Base-by-base conservation (phyloP, 805 yeast species). In the Metschnikowia shivogae region DNA sequence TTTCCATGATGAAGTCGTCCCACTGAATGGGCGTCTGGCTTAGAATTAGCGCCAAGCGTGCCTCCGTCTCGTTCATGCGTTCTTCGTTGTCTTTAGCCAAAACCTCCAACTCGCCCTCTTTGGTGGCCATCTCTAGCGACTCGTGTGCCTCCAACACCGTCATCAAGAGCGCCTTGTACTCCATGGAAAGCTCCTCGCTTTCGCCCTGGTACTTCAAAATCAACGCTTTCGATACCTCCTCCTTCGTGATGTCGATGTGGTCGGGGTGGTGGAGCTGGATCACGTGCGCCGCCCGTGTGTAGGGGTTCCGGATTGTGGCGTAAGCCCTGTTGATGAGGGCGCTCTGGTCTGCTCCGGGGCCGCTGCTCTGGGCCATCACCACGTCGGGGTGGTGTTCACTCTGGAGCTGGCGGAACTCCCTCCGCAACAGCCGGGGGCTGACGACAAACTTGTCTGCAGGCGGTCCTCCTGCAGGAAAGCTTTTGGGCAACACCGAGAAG, bases 81-180 rank as follows among this genome's bases (percentile, higher is more conserved):
- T 50, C 60, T 29, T 80, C 74, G 54, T 89, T 89, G 45, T 80
- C 84, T 8, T 50, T 56, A 27, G 74, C 71, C 34, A 89, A 58
- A 0, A 55, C 62, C 1, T 64, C 74, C 28, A 87, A 69, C 39
- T 87, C 96, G 2, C 72, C 65, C 41, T 79, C 84, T 42, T 64
- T 66, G 1, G 70, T 67, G 5, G 88, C 82, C 52, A 80, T 80
- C 49, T 87, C 95, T 46, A 90, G 67, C 34, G 79, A 77, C 63
- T 92, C 99, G 60, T 90, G 93, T 4, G 88, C 80, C 52, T 89
- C 95, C 65, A 92, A 70, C 19, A 92, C 85, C 36, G 80, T 79
- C 83, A 88, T 78, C 34, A 92, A 66, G 58, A 87, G 67, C 12
- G 69, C 75, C 46, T 82, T 80, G 48, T 80, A 71, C 30, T 62